Evolutionary conservation across 441 rosid species (phyloP).

Genomic region (Macaranga tanarius): DNA sequence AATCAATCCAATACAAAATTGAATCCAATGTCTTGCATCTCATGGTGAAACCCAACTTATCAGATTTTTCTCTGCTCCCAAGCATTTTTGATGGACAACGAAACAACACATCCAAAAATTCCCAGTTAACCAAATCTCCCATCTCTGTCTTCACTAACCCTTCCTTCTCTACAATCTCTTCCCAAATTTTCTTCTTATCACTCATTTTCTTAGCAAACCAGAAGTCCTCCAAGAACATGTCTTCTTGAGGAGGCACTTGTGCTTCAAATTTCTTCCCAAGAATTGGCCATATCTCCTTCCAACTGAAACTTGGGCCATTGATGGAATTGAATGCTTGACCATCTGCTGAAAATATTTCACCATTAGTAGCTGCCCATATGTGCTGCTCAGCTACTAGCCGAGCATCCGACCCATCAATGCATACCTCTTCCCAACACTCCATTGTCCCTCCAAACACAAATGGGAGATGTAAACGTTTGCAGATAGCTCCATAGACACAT

Average conservation of each 20-base stretch:
- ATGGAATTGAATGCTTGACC: constrained; percentile 73
- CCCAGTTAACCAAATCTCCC: constrained; percentile 82
- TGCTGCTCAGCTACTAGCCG: constrained; percentile 78
- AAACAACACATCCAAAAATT: constrained; percentile 64
- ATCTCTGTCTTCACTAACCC: constrained; percentile 48
- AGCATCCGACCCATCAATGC: constrained; percentile 74
- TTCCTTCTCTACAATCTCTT: constrained; percentile 56
- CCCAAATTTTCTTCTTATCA: constrained; percentile 55
- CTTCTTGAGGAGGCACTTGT: constrained; percentile 31
- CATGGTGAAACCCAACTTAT: constrained; percentile 57
- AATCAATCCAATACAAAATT: constrained; percentile 59
- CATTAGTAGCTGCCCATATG: constrained; percentile 69
- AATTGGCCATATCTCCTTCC: constrained; percentile 80
- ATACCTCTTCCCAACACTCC: constrained; percentile 79
- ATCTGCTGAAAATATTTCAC: constrained; percentile 29
- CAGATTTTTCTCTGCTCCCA: constrained; percentile 62
- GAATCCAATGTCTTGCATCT: constrained; percentile 49
- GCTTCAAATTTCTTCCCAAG: constrained; percentile 60
- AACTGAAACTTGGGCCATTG: constrained; percentile 67
- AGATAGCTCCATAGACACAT: constrained; percentile 68
- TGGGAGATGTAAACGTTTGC: constrained; percentile 60
- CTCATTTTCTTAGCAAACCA: constrained; percentile 48
- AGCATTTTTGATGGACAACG: constrained; percentile 64
- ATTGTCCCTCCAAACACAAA: constrained; percentile 84
- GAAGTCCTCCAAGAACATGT: constrained; percentile 48